phyloP scores from a whole-genome alignment of 1,284 basidiomycete genomes.

The Microbotryomycetes sp. region DNA sequence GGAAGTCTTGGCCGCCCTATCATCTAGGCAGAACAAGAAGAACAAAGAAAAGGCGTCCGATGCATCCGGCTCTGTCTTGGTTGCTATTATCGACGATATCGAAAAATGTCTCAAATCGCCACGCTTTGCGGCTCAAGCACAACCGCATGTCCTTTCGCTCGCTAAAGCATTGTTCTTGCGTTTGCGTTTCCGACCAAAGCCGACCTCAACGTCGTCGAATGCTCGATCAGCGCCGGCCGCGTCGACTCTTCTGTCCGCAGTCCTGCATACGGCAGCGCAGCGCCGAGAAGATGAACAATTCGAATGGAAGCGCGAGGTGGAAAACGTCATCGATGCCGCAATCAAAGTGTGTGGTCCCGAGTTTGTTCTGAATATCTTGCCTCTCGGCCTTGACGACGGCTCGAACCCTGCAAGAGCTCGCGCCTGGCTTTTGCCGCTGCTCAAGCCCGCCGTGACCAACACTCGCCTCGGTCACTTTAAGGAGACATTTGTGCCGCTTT shows the following conservation, averaged over 20 bases:
- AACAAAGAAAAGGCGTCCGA: constrained; percentile 30
- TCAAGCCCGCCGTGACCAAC: constrained; percentile 69
- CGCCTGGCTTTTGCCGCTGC: constrained; percentile 85
- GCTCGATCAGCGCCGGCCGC: constrained; percentile 60
- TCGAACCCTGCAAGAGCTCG: constrained; percentile 42
- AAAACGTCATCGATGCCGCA: constrained; percentile 68
- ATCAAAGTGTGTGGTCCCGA: constrained; percentile 82
- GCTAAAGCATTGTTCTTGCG: constrained; percentile 43
- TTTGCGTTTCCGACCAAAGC: constrained; percentile 41
- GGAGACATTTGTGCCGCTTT: constrained; percentile 83
- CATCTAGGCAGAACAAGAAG: constrained; percentile 23
- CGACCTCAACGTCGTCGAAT: constrained; percentile 26
- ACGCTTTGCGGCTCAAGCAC: constrained; percentile 63
- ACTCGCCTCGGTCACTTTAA: constrained; percentile 79
- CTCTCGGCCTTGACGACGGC: constrained; percentile 55
- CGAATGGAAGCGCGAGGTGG: constrained; percentile 83
- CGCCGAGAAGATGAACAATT: constrained; percentile 72
- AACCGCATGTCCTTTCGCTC: constrained; percentile 44
- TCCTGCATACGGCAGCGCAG: constrained; percentile 68
- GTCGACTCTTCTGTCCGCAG: constrained; percentile 60
- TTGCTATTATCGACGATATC: constrained; percentile 52
- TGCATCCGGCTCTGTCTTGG: constrained; percentile 33
- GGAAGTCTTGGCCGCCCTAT: constrained; percentile 51
- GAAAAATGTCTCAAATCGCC: constrained; percentile 62
- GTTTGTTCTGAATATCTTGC: constrained; percentile 64